Evolutionary conservation across 371 early-diverging fungal species (phyloP), one percentile per base, ranked within the genome.

Genomic region (Rhizomucor miehei): DNA sequence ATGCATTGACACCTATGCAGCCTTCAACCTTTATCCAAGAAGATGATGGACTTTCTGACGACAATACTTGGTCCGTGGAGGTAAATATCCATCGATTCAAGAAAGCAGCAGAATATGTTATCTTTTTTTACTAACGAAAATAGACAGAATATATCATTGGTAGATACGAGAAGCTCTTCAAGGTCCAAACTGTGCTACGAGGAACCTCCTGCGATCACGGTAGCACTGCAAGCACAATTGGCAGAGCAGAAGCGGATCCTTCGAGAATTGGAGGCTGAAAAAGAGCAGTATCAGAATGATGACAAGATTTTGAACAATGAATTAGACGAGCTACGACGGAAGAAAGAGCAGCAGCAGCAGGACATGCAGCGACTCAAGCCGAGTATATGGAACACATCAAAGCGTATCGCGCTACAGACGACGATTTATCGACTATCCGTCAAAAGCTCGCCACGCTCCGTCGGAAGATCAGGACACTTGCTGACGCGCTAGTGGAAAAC

Each of bases 381-480:
- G n/a, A n/a, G n/a, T n/a, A n/a, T n/a, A n/a, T n/a, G n/a, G n/a
- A n/a, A n/a, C n/a, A n/a, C n/a, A n/a, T n/a, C n/a, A n/a, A n/a
- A n/a, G n/a, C n/a, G n/a, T n/a, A n/a, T 52, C 78, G 81, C 16
- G 80, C 84, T 14, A 84, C 84, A 0, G 84, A 84, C 45, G 84
- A 84, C 48, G 84, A 84, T 55, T 66, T 81, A 20, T 79, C 80
- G 2, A 84, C 84, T 23, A 84, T 84, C 57, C 77, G 75, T 9
- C 82, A 84, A 48, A 66, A 74, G 1, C 73, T 84, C 52, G 73
- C 80, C 14, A 71, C 75, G n/a, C 46, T 84, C 39, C 64, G 80
- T 52, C 74, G 79, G 75, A 77, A 79, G 23, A 67, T 84, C 19
- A 77, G 77, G 63, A 80, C 72, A 43, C 75, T 73, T 44, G 79